A percentile compares a stretch with the other conserved stretches of the same genome.
Evolutionary conservation across 78 protist genomes (phyloP).

Genomic region (Dictyostelium discoideum): DNA sequence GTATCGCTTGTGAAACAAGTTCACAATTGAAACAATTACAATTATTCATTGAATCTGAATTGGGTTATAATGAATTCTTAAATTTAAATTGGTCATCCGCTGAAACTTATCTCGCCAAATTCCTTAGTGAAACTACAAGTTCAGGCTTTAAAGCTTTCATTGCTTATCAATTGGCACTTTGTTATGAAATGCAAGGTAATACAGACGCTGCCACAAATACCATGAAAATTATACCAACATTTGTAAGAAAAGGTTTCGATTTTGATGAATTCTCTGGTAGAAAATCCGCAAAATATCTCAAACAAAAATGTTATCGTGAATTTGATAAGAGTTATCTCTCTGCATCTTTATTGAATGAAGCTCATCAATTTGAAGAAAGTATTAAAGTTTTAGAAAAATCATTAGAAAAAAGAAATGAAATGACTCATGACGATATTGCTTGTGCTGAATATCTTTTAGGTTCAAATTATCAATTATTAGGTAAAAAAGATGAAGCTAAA

Average conservation of each 20-base stretch:
- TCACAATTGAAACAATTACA: constrained; percentile 59
- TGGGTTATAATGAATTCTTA: constrained; percentile 78
- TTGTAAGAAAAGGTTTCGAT: constrained; percentile 67
- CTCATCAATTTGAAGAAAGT: constrained; percentile 44
- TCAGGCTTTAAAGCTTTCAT: constrained; percentile 70
- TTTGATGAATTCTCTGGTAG: constrained; percentile 72
- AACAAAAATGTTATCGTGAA: constrained; percentile 6
- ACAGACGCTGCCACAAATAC: background rate
- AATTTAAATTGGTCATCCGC: constrained; percentile 54
- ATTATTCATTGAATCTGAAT: constrained; percentile 58
- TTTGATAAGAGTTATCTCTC: constrained; percentile 20
- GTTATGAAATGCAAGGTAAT: constrained; percentile 55
- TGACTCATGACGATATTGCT: constrained; percentile 40
- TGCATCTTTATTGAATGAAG: constrained; percentile 35
- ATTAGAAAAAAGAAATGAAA: background rate
- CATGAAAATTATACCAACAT: background rate
- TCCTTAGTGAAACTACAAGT: constrained; percentile 43
- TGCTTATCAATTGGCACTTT: constrained; percentile 50
- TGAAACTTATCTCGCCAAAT: constrained; percentile 29
- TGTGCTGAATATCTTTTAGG: constrained; percentile 37
- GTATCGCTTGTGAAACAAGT: constrained; percentile 32
- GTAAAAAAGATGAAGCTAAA: constrained; percentile 50
- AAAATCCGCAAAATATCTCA: constrained; percentile 40
- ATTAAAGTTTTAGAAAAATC: background rate
- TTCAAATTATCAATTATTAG: constrained; percentile 52